A percentile compares a stretch with the other conserved stretches of the same genome.
phyloP scores from a whole-genome alignment of 1,284 basidiomycete species.

The Polyporus tsugae region DNA sequence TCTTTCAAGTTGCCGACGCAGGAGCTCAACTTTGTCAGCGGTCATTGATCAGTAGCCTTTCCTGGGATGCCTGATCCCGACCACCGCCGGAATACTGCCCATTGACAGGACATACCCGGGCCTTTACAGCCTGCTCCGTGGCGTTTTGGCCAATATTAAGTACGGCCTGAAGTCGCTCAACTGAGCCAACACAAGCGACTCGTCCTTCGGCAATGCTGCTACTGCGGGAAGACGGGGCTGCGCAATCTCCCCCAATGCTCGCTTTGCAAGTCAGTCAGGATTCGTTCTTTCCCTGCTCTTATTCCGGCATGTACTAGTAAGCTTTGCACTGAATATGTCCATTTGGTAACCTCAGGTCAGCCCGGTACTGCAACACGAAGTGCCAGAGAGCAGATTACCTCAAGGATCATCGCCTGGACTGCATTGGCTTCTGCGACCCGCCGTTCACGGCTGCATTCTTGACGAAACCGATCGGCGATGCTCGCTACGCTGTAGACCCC shows the following conservation, averaged over 20 bases:
- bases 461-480: background rate
- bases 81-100: too few species aligned
- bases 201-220: background rate
- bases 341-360: background rate
- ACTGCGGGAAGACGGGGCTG: background rate
- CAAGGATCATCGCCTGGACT: background rate
- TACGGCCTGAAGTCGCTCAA: background rate
- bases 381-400: background rate
- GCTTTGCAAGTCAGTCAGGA: background rate
- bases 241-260: background rate
- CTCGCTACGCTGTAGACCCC: background rate
- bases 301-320: background rate
- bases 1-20: too few species aligned
- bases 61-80: too few species aligned
- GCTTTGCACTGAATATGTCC: background rate
- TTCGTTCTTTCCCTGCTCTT: too few species aligned
- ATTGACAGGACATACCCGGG: background rate
- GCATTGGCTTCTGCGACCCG: background rate
- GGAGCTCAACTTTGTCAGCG: too few species aligned
- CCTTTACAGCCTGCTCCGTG: background rate
- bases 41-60: too few species aligned
- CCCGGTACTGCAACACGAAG: background rate
- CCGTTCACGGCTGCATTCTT: background rate
- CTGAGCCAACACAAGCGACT: background rate
- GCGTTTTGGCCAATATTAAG: background rate